A percentile compares a stretch with the other conserved stretches of the same genome.
These are phyloP conservation scores for Entomortierella parvispora DNA, from an alignment of 192 early-diverging fungal genomes.

Conservation along the genomic window DNA sequence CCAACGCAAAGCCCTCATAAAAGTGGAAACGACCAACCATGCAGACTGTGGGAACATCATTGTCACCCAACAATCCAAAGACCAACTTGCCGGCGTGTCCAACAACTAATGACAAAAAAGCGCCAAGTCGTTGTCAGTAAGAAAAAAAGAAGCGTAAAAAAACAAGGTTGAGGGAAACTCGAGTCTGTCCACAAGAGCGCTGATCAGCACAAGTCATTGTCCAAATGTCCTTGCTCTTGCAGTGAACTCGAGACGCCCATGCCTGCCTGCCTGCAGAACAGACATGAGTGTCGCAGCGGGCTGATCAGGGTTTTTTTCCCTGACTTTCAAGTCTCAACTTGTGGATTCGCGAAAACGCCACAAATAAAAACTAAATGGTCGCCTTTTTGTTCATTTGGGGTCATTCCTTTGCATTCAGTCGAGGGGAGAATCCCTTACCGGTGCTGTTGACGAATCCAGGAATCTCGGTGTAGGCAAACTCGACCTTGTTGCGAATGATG, in stretches of 20 bases:
- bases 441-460: constrained; percentile 87
- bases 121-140: background rate
- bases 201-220: background rate
- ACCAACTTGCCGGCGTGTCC: constrained; percentile 86
- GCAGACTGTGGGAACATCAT: constrained; percentile 71
- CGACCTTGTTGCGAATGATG: constrained; percentile 65
- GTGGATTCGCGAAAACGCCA: too few species aligned
- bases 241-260: too few species aligned
- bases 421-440: constrained; percentile 52
- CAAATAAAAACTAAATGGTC: too few species aligned
- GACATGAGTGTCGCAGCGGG: too few species aligned
- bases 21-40: constrained; percentile 93
- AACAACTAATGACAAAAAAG: constrained; percentile 52
- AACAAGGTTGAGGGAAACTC: background rate
- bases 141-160: constrained; percentile 10
- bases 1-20: constrained; percentile 88
- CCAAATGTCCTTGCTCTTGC: too few species aligned
- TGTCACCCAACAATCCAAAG: constrained; percentile 82
- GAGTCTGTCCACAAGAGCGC: too few species aligned
- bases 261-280: too few species aligned
- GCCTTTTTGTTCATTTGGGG: too few species aligned
- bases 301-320: too few species aligned
- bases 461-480: constrained; percentile 82
- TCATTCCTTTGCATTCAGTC: background rate
- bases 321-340: too few species aligned